These are phyloP conservation scores for Amphibolis antarctica DNA, from an alignment of 106 monocot genomes.

Conservation along the genomic window DNA sequence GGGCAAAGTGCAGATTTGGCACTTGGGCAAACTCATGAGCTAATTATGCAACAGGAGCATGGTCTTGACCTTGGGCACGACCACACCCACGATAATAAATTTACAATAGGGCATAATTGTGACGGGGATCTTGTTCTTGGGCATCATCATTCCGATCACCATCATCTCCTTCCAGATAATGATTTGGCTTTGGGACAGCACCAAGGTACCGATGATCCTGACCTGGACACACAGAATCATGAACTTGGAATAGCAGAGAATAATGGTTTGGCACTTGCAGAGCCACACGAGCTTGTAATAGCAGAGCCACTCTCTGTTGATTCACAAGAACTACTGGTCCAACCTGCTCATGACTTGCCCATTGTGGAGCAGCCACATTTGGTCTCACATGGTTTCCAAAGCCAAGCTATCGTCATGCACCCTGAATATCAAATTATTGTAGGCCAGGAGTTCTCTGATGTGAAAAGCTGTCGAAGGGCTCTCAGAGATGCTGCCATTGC, in stretches of 20 bases:
- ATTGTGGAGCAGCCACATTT: slow-evolving; percentile 22
- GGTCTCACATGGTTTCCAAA: slow-evolving; percentile 40
- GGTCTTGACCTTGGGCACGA: slow-evolving; percentile 39
- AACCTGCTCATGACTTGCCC: slow-evolving; percentile 36
- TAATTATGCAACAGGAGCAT: slow-evolving; percentile 42
- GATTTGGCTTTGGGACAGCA: slow-evolving; percentile 35
- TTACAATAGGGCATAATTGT: slow-evolving; percentile 23
- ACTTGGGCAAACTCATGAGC: slow-evolving; percentile 46
- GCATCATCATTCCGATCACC: slow-evolving; percentile 23
- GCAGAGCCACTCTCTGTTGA: slow-evolving; percentile 50
- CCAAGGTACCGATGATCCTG: slow-evolving; percentile 29
- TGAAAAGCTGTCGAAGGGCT: slow-evolving; percentile 84
- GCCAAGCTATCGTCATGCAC: slow-evolving; percentile 28
- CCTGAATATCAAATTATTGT: slow-evolving; percentile 48
- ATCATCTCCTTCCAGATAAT: slow-evolving; percentile 13
- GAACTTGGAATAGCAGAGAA: slow-evolving; percentile 38
- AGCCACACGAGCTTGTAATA: slow-evolving; percentile 36
- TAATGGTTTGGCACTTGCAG: slow-evolving; percentile 62
- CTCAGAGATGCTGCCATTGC: slow-evolving; percentile 77
- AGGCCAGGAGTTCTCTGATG: slow-evolving; percentile 89
- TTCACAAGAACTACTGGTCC: slow-evolving; percentile 54
- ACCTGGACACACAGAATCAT: slow-evolving; percentile 14
- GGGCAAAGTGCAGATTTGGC: slow-evolving; percentile 62
- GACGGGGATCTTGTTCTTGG: slow-evolving; percentile 29
- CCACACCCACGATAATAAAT: slow-evolving; percentile 21